Evolutionary conservation across 495 filamentous ascomycete genomes (phyloP), one percentile per base, ranked within the genome.

Genomic region (Rhizodiscina lignyota): DNA sequence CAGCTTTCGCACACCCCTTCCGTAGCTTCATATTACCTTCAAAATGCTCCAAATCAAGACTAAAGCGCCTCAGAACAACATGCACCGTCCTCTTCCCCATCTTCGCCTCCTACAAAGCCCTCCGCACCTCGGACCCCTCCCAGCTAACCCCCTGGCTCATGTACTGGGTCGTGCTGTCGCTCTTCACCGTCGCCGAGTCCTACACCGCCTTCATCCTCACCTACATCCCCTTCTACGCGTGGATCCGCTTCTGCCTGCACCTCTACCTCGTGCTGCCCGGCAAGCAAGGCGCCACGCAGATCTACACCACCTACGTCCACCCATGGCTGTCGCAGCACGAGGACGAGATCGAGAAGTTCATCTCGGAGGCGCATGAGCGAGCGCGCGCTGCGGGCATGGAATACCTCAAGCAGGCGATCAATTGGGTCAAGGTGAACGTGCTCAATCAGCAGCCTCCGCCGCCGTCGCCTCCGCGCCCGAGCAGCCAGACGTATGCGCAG

Each of bases 131-230:
- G 29, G 81, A 94, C 56, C 87, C 87, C 12, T 74, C 82, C 21
- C 80, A 87, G 50, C 68, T 96, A 19, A 81, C 83, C 42, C 89
- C 89, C 85, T 99, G 89, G 89, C 69, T 99, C 35, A 96, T 94
- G 79, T 99, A 96, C 68, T 99, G 85, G 83, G 83, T 93, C 30
- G 83, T 92, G 20, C 66, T 94, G 32, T 77, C 82, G 27, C 76
- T 78, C 60, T 70, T 79, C 36, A 60, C 82, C 41, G 68, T 89
- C 45, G 68, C 79, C 61, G 89, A 96, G 58, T 82, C 77, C 22
- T 92, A 82, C 79, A 74, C 72, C 16, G 72, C 73, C 36, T 93
- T 83, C 59, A 71, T 94, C 51, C 64, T 96, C 26, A 64, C 66
- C 52, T 94, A 83, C 79, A 60, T 96, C 37, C 89, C 91, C 22